phyloP scores from a whole-genome alignment of 192 early-diverging fungal genomes.

The Powellomyces hirtus region DNA sequence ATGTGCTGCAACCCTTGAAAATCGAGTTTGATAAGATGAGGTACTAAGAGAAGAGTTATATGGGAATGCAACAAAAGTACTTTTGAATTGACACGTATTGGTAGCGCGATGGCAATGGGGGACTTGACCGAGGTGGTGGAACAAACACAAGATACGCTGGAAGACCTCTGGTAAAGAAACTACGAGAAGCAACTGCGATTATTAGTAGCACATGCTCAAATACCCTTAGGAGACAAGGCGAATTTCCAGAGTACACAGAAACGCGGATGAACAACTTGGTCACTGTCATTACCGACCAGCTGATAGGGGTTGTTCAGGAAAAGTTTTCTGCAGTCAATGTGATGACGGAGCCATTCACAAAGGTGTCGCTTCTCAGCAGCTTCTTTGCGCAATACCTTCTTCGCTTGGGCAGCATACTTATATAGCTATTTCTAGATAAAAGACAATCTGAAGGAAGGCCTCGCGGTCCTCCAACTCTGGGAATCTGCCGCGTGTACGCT shows the following conservation, averaged over 20 bases:
- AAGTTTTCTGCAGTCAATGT: conserved; percentile 13
- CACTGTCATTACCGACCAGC: conserved; percentile 24
- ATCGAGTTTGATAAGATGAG: conserved; percentile 23
- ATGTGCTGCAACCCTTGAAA: conserved; percentile 29
- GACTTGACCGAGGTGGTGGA: conserved; percentile 38
- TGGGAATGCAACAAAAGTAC: not conserved
- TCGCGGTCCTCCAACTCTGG: conserved; percentile 23
- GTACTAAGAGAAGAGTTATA: not conserved
- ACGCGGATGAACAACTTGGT: conserved; percentile 45
- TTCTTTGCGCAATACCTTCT: not conserved
- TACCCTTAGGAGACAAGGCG: conserved; percentile 32
- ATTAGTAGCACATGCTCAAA: not conserved
- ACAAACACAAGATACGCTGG: conserved; percentile 36
- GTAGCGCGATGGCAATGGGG: conserved; percentile 4
- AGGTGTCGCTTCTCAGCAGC: not conserved
- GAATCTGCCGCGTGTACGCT: conserved; percentile 28
- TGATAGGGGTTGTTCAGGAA: conserved; percentile 30
- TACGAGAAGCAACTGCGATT: no score
- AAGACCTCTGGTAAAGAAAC: conserved; percentile 46
- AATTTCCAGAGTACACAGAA: conserved; percentile 36
- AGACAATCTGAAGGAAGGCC: conserved; percentile 29
- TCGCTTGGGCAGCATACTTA: not conserved
- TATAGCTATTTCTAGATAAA: conserved; percentile 29
- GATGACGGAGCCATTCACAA: conserved; percentile 15
- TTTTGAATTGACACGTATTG: not conserved